A percentile compares a stretch with the other conserved stretches of the same genome.
Conservation (phyloP, 1,284 basidiomycete species). For the Apiotrichum akiyoshidainum region DNA sequence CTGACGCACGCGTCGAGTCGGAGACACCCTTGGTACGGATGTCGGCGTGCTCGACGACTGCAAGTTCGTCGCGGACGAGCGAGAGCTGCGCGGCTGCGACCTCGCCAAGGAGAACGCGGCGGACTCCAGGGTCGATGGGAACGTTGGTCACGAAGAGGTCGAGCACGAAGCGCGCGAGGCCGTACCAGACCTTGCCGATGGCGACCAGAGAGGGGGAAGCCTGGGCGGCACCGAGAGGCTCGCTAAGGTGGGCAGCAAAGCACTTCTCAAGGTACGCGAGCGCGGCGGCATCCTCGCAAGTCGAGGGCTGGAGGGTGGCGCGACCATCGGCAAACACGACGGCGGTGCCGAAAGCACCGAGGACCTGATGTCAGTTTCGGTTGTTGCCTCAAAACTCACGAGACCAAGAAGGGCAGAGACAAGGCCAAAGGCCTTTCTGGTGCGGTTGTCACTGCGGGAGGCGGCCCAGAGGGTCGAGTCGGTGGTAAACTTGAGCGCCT, state of each 20-base stretch:
- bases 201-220: constrained; percentile 7
- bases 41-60: constrained; percentile 62
- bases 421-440: constrained; percentile 10
- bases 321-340: constrained; percentile 2
- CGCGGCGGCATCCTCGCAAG: constrained; percentile 7
- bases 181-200: constrained; percentile 59
- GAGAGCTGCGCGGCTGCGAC: constrained; percentile 57
- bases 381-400: constrained; percentile 13
- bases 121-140: constrained; percentile 81
- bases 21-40: constrained; percentile 61
- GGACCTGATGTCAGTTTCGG: constrained; percentile 20
- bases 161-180: constrained; percentile 53
- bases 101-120: constrained; percentile 58
- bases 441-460: constrained; percentile 10
- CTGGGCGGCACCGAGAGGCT: constrained; percentile 11
- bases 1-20: constrained; percentile 56
- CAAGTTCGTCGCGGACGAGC: constrained; percentile 58
- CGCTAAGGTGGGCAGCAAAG: constrained; percentile 15
- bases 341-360: constrained; percentile 24
- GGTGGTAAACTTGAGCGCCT: constrained; percentile 31
- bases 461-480: constrained; percentile 28
- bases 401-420: constrained; percentile 21
- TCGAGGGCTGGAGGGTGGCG: not conserved
- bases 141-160: constrained; percentile 75
- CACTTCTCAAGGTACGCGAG: constrained; percentile 14